Evolutionary conservation across 208 protist species (phyloP).

Genomic region (Acanthamoeba healyi): DNA sequence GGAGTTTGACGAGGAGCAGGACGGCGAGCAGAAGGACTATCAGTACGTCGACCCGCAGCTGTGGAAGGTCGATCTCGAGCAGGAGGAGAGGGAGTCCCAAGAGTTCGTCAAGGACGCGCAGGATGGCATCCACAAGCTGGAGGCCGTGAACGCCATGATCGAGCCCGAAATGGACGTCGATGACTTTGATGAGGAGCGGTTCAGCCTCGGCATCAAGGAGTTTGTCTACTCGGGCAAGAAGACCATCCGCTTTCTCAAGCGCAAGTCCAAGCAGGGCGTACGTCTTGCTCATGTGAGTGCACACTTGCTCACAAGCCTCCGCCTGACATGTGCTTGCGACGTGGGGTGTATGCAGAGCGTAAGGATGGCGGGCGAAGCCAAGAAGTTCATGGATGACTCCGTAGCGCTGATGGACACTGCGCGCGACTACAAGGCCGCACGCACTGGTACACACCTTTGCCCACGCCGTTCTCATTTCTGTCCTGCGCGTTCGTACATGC

Average conservation of each 20-base stretch:
- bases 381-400: neutral
- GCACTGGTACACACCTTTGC: neutral
- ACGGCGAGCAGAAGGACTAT: no score
- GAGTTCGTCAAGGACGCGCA: neutral
- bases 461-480: neutral
- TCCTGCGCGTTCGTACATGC: no score
- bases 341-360: neutral
- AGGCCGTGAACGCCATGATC: neutral
- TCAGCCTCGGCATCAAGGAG: neutral
- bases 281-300: neutral
- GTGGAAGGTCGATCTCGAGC: neutral
- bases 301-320: no score
- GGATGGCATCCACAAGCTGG: neutral
- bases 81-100: neutral
- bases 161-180: conserved; percentile 5
- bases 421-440: neutral
- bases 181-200: neutral
- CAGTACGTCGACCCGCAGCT: no score
- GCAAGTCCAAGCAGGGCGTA: conserved; percentile 1
- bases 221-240: neutral
- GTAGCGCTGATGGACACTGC: neutral
- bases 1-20: neutral
- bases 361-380: neutral
- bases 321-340: no score
- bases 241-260: neutral